phyloP scores from a whole-genome alignment of 331 rosid species.

The Spiraea crenata region DNA sequence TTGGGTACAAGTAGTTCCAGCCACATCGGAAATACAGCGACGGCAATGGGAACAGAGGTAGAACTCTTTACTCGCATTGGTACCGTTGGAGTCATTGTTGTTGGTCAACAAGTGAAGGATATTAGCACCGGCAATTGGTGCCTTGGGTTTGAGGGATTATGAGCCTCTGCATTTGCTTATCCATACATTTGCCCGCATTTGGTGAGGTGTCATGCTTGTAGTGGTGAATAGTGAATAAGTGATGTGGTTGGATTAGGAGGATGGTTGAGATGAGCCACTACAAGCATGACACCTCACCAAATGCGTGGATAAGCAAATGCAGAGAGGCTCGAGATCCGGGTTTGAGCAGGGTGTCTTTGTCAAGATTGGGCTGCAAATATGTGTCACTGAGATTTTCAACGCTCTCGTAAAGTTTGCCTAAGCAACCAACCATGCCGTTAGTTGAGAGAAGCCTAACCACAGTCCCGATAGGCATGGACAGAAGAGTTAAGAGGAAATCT shows the following conservation, averaged over 20 bases:
- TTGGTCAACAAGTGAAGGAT: constrained; percentile 8
- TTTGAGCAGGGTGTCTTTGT: constrained; percentile 4
- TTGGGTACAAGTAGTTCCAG: neutral
- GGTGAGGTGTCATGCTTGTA: too few species aligned
- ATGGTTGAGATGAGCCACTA: too few species aligned
- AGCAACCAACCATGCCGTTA: neutral
- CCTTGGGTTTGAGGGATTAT: too few species aligned
- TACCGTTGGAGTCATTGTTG: accelerated
- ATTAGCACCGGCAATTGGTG: neutral
- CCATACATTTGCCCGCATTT: too few species aligned
- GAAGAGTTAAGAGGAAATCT: constrained; percentile 22
- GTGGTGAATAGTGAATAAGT: too few species aligned
- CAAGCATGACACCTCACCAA: too few species aligned
- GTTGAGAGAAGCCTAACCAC: neutral
- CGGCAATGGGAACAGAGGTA: accelerated
- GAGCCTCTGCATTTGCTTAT: too few species aligned
- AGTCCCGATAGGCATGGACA: constrained; percentile 3
- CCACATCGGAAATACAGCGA: neutral
- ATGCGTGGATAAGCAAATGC: too few species aligned
- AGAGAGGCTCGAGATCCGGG: too few species aligned
- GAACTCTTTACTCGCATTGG: neutral
- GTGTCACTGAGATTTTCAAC: neutral
- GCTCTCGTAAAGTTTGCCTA: constrained; percentile 10
- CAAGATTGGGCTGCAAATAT: neutral
- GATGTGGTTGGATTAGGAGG: too few species aligned